These are phyloP conservation scores for Ascochyta rabiei DNA, from an alignment of 2,329 filamentous ascomycete species.

Conservation along the genomic window DNA sequence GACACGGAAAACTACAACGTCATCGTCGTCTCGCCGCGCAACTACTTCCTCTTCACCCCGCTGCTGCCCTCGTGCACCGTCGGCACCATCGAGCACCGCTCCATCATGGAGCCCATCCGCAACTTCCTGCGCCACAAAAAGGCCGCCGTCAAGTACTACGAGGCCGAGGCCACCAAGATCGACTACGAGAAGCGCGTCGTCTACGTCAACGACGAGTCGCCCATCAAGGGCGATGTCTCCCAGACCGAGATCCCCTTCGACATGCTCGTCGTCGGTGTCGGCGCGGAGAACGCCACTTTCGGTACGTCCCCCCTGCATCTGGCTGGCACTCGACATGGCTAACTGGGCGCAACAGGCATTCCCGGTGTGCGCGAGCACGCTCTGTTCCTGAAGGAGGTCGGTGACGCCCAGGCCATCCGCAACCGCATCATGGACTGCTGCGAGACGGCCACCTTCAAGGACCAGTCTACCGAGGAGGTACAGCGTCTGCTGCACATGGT, in stretches of 20 bases:
- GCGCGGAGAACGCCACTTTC: conserved; percentile 98
- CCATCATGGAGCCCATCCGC: conserved; percentile 98
- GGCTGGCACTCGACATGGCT: conserved; percentile 11
- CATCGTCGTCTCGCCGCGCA: conserved; percentile 94
- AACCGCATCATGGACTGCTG: conserved; percentile 99
- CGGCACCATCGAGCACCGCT: conserved; percentile 96
- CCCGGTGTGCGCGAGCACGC: conserved; percentile 93
- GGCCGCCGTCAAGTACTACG: conserved; percentile 92
- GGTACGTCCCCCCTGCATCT: conserved; percentile 56
- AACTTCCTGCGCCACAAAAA: conserved; percentile 96
- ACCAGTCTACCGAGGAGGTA: conserved; percentile 84
- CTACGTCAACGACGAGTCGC: conserved; percentile 88
- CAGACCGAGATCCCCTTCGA: conserved; percentile 94
- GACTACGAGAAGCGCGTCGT: conserved; percentile 90
- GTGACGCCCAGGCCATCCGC: conserved; percentile 92
- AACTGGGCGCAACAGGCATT: conserved; percentile 62
- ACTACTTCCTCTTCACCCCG: conserved; percentile 99
- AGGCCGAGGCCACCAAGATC: conserved; percentile 95
- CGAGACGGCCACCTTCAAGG: conserved; percentile 98
- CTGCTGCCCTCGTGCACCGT: conserved; percentile 97
- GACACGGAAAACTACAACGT: conserved; percentile 99
- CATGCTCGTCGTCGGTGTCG: conserved; percentile 96
- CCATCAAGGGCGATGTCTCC: conserved; percentile 81
- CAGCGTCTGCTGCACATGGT: conserved; percentile 98
- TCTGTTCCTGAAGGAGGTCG: conserved; percentile 98